Base-by-base conservation (phyloP, 2,329 filamentous ascomycete species). In the Pseudocercospora macadamiae region DNA sequence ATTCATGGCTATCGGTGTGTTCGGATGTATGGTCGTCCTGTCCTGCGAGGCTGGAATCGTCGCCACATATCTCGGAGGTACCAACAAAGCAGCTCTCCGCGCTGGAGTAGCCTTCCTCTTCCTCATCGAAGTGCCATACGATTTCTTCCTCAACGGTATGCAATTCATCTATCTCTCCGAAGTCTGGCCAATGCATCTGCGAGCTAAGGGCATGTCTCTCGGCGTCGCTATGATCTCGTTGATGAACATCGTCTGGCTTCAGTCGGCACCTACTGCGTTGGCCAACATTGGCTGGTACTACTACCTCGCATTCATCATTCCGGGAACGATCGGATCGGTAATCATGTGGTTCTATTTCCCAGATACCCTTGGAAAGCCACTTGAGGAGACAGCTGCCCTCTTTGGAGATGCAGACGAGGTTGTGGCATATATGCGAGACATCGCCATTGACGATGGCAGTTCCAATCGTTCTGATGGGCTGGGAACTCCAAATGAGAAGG, bases 191-290 rank as follows among this genome's bases (percentile, higher is more conserved):
- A 57, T 57, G 30, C 55, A 66, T 64, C 64, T 60, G 49, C 63
- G 23, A 51, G 69, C 51, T 59, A 71, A 63, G 23, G 64, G 63
- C 8, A 67, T 67, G 58, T 60, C 52, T 1, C 32, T 62, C 3
- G 65, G 65, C 10, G 62, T 67, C 16, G 61, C 65, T 5, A 64
- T 62, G 58, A 66, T 66, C 18, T 60, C 54, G 3, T 48, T 67
- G 28, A 66, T 67, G 65, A 67, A 66, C 19, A 67, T 67, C 37
- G 57, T 67, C 37, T 66, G 63, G 63, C 55, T 67, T 8, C 64
- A 66, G 39, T 51, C 54, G 28, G 65, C 65, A 5, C 63, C 63
- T 0, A 61, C 55, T 14, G 60, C 57, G 7, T 51, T 58, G 10
- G 59, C 53, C 28, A 58, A 51, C 2, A 60, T 61, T 18, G 60